Evolutionary conservation across 31 red algal genomes (phyloP), one percentile per base, ranked within the genome.

Genomic region (Odonthalia washingtoniensis): DNA sequence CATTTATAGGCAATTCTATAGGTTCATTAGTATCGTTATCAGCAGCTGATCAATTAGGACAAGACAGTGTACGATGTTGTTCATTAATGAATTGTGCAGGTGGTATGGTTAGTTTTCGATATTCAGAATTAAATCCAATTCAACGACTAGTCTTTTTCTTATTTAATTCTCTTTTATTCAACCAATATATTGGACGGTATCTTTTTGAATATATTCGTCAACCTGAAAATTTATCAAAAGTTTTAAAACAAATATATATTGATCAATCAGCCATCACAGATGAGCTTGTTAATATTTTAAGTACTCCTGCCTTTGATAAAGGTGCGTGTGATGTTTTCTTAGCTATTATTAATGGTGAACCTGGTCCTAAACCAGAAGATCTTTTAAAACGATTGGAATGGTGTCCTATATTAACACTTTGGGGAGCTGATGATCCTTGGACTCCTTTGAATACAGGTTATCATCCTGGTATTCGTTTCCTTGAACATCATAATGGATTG

Each of bases 361-460:
- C 97, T 31, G 97, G 97, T 1, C 97, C 97, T 39, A 82, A 87
- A 35, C 97, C 97, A 42, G 87, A 91, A 65, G 92, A 93, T 33
- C 78, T 99, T 17, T 74, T 99, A 70, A 65, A 74, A 38, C 37
- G 81, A 18, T 77, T 98, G 40, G 67, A 60, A 5, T 92, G 89
- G 94, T 89, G 86, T 86, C 95, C 95, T 26, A 87, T 96, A 30
- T 78, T 94, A 18, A 87, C 94, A n/a, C 53, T 99, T 46, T 99
- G 97, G 97, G 97, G 97, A 26, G 89, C 85, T 46, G 87, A 93
- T 38, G 97, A 99, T 63, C 97, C 97, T 6, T 99, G 94, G 94
- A 96, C 94, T 14, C 97, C 97, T 24, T 45, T 93, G 16, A 35
- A 57, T 6, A 49, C 77, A 72, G 95, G 95, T 0, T 68, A 92